These are phyloP conservation scores for Mortierella sp. DNA, from an alignment of 371 early-diverging fungal species.

Conservation along the genomic window DNA sequence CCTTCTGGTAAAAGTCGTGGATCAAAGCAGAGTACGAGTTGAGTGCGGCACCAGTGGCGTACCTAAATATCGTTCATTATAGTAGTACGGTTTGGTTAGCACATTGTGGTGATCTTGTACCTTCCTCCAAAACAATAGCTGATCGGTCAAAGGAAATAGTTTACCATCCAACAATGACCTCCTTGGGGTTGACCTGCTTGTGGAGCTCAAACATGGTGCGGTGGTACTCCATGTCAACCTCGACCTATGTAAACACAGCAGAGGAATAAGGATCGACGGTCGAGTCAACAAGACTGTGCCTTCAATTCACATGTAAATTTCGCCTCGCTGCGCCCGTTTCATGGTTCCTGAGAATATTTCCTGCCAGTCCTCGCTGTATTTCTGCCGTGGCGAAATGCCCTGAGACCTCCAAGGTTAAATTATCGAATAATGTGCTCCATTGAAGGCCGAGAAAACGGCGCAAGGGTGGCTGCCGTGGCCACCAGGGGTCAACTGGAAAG, in stretches of 20 bases:
- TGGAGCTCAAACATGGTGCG: slow-evolving; percentile 88
- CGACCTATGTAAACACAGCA: slow-evolving; percentile 62
- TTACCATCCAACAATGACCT: slow-evolving; percentile 93
- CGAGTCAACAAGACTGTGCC: neutral
- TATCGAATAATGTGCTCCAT: neutral
- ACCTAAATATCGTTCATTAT: slow-evolving; percentile 48
- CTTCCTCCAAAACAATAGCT: neutral
- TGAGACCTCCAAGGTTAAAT: neutral
- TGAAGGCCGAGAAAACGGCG: neutral
- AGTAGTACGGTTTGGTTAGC: neutral
- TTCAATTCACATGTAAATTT: neutral
- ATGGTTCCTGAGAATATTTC: neutral
- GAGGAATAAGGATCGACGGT: neutral
- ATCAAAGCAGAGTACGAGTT: slow-evolving; percentile 85
- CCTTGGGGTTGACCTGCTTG: slow-evolving; percentile 90
- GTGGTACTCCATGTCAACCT: slow-evolving; percentile 93
- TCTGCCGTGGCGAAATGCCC: neutral
- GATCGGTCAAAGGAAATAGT: neutral
- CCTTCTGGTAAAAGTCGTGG: slow-evolving; percentile 89
- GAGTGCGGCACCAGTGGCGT: slow-evolving; percentile 81
- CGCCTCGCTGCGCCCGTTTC: neutral
- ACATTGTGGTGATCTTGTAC: neutral
- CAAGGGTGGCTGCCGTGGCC: neutral
- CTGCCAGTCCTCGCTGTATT: neutral
- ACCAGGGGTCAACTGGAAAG: neutral